phyloP scores from a whole-genome alignment of 345 rosid genomes.

The Draba incana region DNA sequence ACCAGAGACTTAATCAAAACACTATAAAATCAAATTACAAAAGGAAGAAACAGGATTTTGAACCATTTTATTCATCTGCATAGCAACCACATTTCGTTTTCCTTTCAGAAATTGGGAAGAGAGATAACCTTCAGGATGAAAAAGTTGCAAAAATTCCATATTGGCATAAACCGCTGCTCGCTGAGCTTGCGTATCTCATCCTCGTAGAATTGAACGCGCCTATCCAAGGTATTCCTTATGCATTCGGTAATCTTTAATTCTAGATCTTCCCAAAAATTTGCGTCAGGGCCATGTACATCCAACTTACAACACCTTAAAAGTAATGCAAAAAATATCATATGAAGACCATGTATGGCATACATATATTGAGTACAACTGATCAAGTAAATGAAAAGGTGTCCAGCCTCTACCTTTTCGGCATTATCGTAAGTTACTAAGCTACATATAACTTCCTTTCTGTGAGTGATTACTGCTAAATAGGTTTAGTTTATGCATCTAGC shows the following conservation, averaged over 20 bases:
- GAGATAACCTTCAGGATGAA: slow-evolving; percentile 89
- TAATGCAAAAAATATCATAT: slow-evolving; percentile 41
- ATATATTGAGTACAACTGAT: not conserved
- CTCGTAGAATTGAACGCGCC: slow-evolving; percentile 88
- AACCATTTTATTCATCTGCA: slow-evolving; percentile 11
- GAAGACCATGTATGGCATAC: slow-evolving; percentile 16
- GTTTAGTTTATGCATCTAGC: slow-evolving; percentile 23
- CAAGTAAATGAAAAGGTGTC: slow-evolving; percentile 1
- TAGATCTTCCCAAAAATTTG: slow-evolving; percentile 91
- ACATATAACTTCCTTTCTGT: slow-evolving; percentile 11
- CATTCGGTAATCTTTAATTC: slow-evolving; percentile 85
- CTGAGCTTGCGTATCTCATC: slow-evolving; percentile 96
- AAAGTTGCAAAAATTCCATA: slow-evolving; percentile 97
- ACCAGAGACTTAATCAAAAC: slow-evolving; percentile 16
- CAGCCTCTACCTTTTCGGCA: not conserved
- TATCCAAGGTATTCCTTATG: slow-evolving; percentile 83
- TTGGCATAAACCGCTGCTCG: slow-evolving; percentile 91
- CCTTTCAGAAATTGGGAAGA: slow-evolving; percentile 38
- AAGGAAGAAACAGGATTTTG: slow-evolving; percentile 1
- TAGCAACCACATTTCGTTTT: slow-evolving; percentile 11
- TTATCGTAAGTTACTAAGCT: not conserved
- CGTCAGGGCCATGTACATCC: slow-evolving; percentile 78
- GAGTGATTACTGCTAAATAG: slow-evolving; percentile 23
- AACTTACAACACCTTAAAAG: slow-evolving; percentile 88
- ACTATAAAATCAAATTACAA: slow-evolving; percentile 7